Percentiles rank a stretch among this genome's conserved stretches.
Evolutionary conservation across 2,329 filamentous ascomycete genomes (phyloP).

Genomic region (Monilinia fructicola): DNA sequence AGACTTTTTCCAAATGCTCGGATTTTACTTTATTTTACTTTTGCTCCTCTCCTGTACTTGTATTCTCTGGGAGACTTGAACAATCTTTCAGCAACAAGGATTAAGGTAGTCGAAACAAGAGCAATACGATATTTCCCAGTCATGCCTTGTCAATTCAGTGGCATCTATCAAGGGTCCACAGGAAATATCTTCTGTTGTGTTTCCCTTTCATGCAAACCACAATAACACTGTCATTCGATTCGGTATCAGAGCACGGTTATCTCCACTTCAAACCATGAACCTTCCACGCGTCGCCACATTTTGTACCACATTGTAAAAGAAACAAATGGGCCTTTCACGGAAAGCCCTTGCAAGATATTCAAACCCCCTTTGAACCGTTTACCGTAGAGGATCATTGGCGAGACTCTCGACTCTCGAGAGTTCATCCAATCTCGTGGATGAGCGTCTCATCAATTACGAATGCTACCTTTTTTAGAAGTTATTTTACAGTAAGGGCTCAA

Average conservation of each 20-base stretch:
- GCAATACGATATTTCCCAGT: neutral
- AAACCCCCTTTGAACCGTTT: neutral
- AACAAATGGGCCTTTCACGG: neutral
- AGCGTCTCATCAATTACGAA: neutral
- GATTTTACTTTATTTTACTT: neutral
- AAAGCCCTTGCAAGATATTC: neutral
- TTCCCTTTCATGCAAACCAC: no score
- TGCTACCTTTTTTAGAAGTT: neutral
- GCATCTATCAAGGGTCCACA: neutral
- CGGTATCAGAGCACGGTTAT: neutral
- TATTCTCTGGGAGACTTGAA: neutral
- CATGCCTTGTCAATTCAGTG: no score
- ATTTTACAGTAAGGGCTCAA: neutral
- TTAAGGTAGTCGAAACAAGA: neutral
- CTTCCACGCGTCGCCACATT: conserved; percentile 5
- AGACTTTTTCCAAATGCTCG: neutral
- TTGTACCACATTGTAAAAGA: neutral
- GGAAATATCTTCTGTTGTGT: neutral
- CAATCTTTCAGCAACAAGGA: neutral
- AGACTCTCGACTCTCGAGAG: neutral
- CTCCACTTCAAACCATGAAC: conserved; percentile 12
- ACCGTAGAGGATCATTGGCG: neutral
- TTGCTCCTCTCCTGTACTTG: no score
- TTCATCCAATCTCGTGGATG: neutral
- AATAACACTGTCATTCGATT: neutral